Percentiles rank a stretch among this genome's conserved stretches.
These are phyloP conservation scores for Diplodia intermedia DNA, from an alignment of 2,329 filamentous ascomycete species.

Conservation along the genomic window DNA sequence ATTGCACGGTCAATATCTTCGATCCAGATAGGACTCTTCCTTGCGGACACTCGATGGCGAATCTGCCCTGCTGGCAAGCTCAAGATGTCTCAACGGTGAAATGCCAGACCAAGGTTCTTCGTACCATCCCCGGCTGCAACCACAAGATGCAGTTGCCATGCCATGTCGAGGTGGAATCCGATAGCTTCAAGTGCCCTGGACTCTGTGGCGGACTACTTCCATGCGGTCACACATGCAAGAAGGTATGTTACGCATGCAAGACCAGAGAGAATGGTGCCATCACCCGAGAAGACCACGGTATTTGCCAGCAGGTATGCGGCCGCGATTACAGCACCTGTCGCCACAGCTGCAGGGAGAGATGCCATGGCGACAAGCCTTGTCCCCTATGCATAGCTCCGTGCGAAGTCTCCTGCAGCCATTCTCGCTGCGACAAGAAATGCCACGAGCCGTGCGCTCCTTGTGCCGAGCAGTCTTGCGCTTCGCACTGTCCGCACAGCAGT, in stretches of 20 bases:
- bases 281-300: slow-evolving; percentile 48
- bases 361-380: slow-evolving; percentile 61
- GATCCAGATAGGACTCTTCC: slow-evolving; percentile 38
- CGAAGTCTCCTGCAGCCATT: slow-evolving; percentile 64
- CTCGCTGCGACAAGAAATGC: slow-evolving; percentile 62
- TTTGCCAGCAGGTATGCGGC: slow-evolving; percentile 59
- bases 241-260: background rate
- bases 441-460: slow-evolving; percentile 68
- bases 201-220: slow-evolving; percentile 52
- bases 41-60: slow-evolving; percentile 40
- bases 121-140: slow-evolving; percentile 60
- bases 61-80: slow-evolving; percentile 36
- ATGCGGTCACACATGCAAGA: slow-evolving; percentile 14
- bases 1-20: slow-evolving; percentile 37
- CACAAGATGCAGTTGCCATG: slow-evolving; percentile 63
- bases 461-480: slow-evolving; percentile 61
- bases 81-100: slow-evolving; percentile 56
- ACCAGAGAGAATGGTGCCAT: slow-evolving; percentile 43
- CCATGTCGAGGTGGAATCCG: slow-evolving; percentile 51
- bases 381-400: slow-evolving; percentile 59
- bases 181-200: slow-evolving; percentile 56
- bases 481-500: slow-evolving; percentile 60
- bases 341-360: slow-evolving; percentile 61
- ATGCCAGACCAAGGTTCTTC: slow-evolving; percentile 58
- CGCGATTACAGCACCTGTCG: slow-evolving; percentile 61